Evolutionary conservation across 768 basidiomycete genomes (phyloP), one percentile per base, ranked within the genome.

Genomic region (Agrocybe pediades): DNA sequence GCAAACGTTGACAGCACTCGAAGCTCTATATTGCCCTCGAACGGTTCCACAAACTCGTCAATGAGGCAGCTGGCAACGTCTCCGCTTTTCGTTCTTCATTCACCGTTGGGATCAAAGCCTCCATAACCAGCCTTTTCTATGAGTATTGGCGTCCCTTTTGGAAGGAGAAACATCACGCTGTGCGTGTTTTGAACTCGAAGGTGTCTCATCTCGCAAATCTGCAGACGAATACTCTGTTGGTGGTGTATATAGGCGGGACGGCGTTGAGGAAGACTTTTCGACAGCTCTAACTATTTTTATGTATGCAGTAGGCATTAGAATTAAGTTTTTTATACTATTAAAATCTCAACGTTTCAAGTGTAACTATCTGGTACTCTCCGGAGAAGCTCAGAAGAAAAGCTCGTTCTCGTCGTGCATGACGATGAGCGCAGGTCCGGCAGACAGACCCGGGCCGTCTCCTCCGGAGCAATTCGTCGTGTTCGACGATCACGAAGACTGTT

Each of bases 141-240:
- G 96, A 94, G 85, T 96, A 17, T 81, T 98, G 11, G 90, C 95
- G 1, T 88, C 89, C 60, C 74, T 89, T 20, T 74, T 99, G 15
- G 97, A 98, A 65, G 97, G 98, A 67, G 88, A 72, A 91, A 91
- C 54, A 98, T 98, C 75, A 94, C 93, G 65, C n/a, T n/a, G 90
- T 95, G 3, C 84, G 96, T 13, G 84, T 94, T 1, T 71, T 98
- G 39, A n/a, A n/a, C n/a, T 79, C 98, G 3, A 96, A 99, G 66
- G 94, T 91, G 68, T 95, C 88, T 1, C 83, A 95, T 7, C 74
- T 92, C 21, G 83, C 89, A 15, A 96, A 95, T 61, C 89, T 92
- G 1, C 87, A 85, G 26, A 90, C 86, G 51, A 95, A 96, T 24
- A 71, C 81, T 42, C 71, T 98, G 8, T 69, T 88, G 30, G 87